phyloP scores from a whole-genome alignment of 208 protist genomes.

The Blastocrithidia nonstop region DNA sequence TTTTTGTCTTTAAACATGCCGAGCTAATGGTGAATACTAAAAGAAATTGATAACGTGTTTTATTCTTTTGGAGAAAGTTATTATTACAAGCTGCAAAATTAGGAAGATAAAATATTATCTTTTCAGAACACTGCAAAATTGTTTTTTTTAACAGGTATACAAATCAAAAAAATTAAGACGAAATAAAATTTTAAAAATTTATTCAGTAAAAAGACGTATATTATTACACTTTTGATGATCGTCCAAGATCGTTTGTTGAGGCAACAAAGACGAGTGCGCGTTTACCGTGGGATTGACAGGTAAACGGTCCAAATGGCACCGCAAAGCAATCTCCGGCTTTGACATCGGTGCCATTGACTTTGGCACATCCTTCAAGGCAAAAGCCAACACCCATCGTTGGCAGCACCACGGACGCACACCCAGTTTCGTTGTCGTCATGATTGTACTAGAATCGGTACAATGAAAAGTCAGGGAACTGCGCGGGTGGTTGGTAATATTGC shows the following conservation, averaged over 20 bases:
- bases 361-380: slow-evolving; percentile 46
- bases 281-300: slow-evolving; percentile 26
- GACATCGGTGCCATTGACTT: slow-evolving; percentile 52
- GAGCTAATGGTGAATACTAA: too few species aligned
- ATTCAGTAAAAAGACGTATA: too few species aligned
- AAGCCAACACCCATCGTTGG: slow-evolving; percentile 80
- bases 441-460: slow-evolving; percentile 57
- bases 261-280: slow-evolving; percentile 64
- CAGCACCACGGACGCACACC: slow-evolving; percentile 19
- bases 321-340: slow-evolving; percentile 58
- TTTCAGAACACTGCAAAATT: too few species aligned
- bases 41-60: too few species aligned
- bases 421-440: slow-evolving; percentile 12
- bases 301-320: slow-evolving; percentile 54
- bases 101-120: too few species aligned
- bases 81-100: too few species aligned
- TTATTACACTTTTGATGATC: too few species aligned
- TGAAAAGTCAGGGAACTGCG: slow-evolving; percentile 71
- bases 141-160: too few species aligned
- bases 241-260: slow-evolving; percentile 69
- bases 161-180: too few species aligned
- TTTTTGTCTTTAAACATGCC: too few species aligned
- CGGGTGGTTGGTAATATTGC: slow-evolving; percentile 71
- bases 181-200: too few species aligned
- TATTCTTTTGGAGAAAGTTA: too few species aligned